These are phyloP conservation scores for Funneliformis geosporum DNA, from an alignment of 192 early-diverging fungal species.

Conservation along the genomic window DNA sequence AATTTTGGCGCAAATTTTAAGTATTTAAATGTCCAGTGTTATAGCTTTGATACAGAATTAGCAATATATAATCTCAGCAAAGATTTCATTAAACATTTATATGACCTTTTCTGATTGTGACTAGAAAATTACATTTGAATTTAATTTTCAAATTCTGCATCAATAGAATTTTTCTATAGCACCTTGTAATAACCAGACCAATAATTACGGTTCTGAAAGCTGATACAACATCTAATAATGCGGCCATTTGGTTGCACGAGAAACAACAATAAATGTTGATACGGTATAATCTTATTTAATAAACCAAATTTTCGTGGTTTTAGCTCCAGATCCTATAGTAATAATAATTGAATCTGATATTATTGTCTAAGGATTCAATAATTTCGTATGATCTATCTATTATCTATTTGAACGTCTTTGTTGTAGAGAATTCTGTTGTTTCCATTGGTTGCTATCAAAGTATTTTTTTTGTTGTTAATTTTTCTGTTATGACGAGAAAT, in stretches of 20 bases:
- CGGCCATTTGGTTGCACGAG: conserved; percentile 67
- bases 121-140: conserved; percentile 35
- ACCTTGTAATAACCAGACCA: conserved; percentile 60
- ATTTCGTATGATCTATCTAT: too few species aligned
- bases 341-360: too few species aligned
- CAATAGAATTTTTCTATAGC: conserved; percentile 36
- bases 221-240: conserved; percentile 82
- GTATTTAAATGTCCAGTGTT: conserved; percentile 60
- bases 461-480: too few species aligned
- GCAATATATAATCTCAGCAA: conserved; percentile 75
- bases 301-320: too few species aligned
- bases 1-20: conserved; percentile 73
- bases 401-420: too few species aligned
- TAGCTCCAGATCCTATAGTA: too few species aligned
- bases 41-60: conserved; percentile 67
- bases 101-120: conserved; percentile 59
- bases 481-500: too few species aligned
- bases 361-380: too few species aligned
- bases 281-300: too few species aligned
- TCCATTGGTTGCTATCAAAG: too few species aligned
- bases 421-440: too few species aligned
- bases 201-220: conserved; percentile 57
- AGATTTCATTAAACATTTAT: conserved; percentile 81
- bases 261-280: conserved; percentile 39
- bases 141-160: conserved; percentile 31